Evolutionary conservation across 805 yeast species (phyloP), one percentile per base, ranked within the genome.

Genomic region (Lachancea sp.): DNA sequence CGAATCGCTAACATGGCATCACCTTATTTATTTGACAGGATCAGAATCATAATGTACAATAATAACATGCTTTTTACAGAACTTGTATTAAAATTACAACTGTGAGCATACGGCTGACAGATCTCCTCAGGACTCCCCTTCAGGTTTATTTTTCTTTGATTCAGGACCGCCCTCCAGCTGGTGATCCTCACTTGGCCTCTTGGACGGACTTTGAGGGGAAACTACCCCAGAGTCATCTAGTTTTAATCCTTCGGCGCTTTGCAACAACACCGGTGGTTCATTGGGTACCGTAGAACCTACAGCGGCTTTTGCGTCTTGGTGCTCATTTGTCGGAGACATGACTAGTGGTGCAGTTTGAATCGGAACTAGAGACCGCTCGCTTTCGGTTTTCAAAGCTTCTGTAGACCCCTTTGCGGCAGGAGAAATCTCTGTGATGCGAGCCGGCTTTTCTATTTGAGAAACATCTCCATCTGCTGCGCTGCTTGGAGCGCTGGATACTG

Each of bases 301-400:
- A 22, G 25, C 25, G 4, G 25, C 25, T 8, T 22, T 22, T 6
- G 25, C 25, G 25, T 22, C 8, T 8, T 22, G 25, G 8, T 22
- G 4, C 4, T 8, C 11, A 29, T 29, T 7, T 13, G 37, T 16
- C 12, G 37, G 6, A n/a, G 36, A 17, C 9, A 3, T 7, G 16
- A 27, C 19, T 12, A 42, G 20, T 9, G 46, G 38, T 8, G 22
- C 19, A 18, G 42, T 43, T 15, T 22, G 33, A 11, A 43, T 43
- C 7, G 45, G 45, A 30, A 30, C 15, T 17, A 36, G 13, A 6
- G 36, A 7, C 2, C 36, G 26, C 31, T 40, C 39, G 19, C 26
- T 35, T 13, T 17, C 25, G 38, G 27, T 8, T 35, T 13, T 35
- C 12, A 11, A 17, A 22, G 11, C 15, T 22, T 32, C 12, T 32